phyloP scores from a whole-genome alignment of 257 asterid species.

The Rehmannia glutinosa region DNA sequence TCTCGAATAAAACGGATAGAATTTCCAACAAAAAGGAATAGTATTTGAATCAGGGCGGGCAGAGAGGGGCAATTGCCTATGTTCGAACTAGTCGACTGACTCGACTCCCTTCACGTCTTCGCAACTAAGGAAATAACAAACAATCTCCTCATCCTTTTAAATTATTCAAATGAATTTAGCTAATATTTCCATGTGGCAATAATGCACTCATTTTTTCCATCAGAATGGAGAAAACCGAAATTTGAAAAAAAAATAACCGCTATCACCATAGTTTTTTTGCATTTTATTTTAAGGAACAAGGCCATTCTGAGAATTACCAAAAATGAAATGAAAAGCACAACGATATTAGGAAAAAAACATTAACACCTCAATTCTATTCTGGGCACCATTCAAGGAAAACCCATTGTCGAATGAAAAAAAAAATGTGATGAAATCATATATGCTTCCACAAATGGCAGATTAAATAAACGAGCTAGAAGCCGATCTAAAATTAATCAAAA shows the following conservation, averaged over 20 bases:
- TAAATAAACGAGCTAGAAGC: slow-evolving; percentile 4
- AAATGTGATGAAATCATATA: too few species aligned
- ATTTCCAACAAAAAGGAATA: too few species aligned
- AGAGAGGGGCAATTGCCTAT: neutral
- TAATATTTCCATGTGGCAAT: neutral
- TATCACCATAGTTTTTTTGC: neutral
- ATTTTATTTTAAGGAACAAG: neutral
- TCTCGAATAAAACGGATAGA: neutral
- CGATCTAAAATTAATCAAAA: neutral
- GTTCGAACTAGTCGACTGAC: neutral
- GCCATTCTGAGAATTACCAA: neutral
- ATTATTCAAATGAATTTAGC: neutral
- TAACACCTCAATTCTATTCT: neutral
- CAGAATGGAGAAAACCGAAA: neutral
- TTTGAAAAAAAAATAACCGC: neutral
- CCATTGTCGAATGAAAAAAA: neutral
- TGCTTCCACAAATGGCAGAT: too few species aligned
- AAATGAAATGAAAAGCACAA: neutral
- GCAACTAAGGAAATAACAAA: neutral
- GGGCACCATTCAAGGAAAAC: neutral
- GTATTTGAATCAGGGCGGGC: too few species aligned
- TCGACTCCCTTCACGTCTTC: neutral
- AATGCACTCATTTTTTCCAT: neutral
- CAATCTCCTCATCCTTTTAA: neutral
- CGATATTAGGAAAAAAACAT: neutral